Percentiles rank a stretch among this genome's conserved stretches.
Conservation (phyloP, 2,329 filamentous ascomycete species). For the Scedosporium dehoogii region DNA sequence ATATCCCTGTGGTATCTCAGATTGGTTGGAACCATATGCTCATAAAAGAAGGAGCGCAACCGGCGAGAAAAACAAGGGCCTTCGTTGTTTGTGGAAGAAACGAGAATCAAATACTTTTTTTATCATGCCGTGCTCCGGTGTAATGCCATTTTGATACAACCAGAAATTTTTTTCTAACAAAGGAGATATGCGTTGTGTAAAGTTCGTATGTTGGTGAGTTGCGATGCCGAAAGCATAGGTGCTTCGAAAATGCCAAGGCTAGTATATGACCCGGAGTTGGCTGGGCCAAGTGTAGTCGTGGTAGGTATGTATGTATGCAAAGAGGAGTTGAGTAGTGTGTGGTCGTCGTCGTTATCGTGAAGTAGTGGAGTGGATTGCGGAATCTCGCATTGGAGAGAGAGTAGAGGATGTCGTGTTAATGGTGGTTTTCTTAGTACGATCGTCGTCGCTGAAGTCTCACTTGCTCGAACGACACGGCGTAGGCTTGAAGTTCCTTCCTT, state of each 20-base stretch:
- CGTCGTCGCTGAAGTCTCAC: slow-evolving; percentile 52
- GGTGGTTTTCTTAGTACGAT: slow-evolving; percentile 34
- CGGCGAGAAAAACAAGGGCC: background rate
- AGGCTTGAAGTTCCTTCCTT: slow-evolving; percentile 70
- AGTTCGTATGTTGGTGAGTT: background rate
- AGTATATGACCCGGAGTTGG: background rate
- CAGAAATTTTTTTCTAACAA: slow-evolving; percentile 12
- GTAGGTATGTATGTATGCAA: background rate
- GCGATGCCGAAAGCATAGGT: background rate
- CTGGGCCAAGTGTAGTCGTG: slow-evolving; percentile 1
- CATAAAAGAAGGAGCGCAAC: background rate
- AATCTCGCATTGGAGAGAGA: background rate
- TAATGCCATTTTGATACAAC: slow-evolving; percentile 38
- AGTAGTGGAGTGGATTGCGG: background rate
- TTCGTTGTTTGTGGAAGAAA: background rate
- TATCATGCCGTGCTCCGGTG: slow-evolving; percentile 40
- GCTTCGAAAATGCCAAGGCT: background rate
- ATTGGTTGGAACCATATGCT: background rate
- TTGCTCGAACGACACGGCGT: slow-evolving; percentile 83
- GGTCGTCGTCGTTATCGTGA: background rate
- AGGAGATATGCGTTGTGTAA: slow-evolving; percentile 8
- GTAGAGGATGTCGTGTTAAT: slow-evolving; percentile 13
- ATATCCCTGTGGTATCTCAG: background rate
- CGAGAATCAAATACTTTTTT: slow-evolving; percentile 19
- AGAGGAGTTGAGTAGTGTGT: background rate